phyloP scores from a whole-genome alignment of 2,329 filamentous ascomycete species.

The Pyrenophora graminea region DNA sequence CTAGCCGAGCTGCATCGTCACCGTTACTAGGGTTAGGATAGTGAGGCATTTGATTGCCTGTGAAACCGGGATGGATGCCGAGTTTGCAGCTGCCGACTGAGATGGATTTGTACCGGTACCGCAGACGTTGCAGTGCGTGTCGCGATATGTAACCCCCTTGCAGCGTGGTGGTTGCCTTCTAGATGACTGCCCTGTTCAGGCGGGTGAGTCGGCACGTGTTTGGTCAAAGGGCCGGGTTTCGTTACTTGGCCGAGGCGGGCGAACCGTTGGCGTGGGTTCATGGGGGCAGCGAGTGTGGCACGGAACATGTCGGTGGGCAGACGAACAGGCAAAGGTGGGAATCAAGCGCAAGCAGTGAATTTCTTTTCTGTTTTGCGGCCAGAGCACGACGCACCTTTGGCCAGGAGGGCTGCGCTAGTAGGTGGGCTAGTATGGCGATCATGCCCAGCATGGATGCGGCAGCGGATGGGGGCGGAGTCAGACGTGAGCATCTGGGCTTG shows the following conservation, averaged over 20 bases:
- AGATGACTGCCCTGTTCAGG: constrained; percentile 12
- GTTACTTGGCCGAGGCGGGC: constrained; percentile 18
- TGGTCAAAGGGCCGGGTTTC: constrained; percentile 18
- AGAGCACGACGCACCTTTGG: constrained; percentile 1
- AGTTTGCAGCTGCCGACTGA: too few species aligned
- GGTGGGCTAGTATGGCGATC: neutral
- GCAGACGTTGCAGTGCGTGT: neutral
- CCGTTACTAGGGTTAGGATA: neutral
- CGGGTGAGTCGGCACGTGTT: constrained; percentile 15
- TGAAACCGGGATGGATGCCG: constrained; percentile 5
- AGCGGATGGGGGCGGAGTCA: neutral
- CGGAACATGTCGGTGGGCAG: constrained; percentile 8
- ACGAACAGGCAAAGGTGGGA: constrained; percentile 1
- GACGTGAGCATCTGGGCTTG: neutral
- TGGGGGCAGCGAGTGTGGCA: constrained; percentile 4
- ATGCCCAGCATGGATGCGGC: neutral
- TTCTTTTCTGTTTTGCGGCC: constrained; percentile 1
- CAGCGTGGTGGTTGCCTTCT: constrained; percentile 6
- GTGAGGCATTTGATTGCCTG: constrained; percentile 15
- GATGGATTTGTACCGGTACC: too few species aligned
- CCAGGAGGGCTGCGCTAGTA: neutral
- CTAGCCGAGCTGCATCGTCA: constrained; percentile 28
- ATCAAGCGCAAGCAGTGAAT: neutral
- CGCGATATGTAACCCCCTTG: constrained; percentile 3
- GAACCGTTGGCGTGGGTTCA: constrained; percentile 16